Evolutionary conservation across 352 stramenopile genomes (phyloP).

Genomic region (Pythium guiyangense): DNA sequence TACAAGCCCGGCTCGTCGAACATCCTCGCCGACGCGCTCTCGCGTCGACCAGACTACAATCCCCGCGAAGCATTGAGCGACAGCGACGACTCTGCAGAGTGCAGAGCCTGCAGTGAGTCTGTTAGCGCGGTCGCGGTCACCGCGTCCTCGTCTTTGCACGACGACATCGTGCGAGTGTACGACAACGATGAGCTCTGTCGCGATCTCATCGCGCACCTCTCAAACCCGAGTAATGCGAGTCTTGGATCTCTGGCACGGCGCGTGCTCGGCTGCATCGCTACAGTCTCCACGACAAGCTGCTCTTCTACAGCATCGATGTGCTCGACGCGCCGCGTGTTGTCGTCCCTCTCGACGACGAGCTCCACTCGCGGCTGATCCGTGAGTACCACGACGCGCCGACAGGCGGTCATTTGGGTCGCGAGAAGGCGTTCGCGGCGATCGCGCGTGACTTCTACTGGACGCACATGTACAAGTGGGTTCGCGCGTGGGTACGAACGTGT

Average conservation of each 20-base stretch:
- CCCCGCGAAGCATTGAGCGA: neutral
- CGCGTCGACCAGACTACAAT: neutral
- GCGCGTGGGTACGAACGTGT: conserved; percentile 12
- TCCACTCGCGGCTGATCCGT: too few relatives aligned
- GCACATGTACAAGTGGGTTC: conserved; percentile 20
- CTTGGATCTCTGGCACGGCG: neutral
- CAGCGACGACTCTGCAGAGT: neutral
- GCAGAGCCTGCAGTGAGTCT: neutral
- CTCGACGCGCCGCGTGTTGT: too few relatives aligned
- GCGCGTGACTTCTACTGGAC: conserved; percentile 4
- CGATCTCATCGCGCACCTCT: neutral
- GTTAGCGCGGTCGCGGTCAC: too few relatives aligned
- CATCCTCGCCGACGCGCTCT: neutral
- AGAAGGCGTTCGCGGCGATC: neutral
- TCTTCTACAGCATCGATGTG: too few relatives aligned
- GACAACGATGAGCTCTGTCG: too few relatives aligned
- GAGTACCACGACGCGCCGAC: neutral
- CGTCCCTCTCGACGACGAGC: too few relatives aligned
- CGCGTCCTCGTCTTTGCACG: neutral
- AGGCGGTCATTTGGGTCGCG: conserved; percentile 1
- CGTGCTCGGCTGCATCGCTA: neutral
- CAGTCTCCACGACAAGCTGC: neutral
- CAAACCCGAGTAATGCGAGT: neutral
- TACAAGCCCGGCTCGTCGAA: neutral
- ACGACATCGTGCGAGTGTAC: too few relatives aligned